These are phyloP conservation scores for Rosa rugosa DNA, from an alignment of 306 rosid species.

Conservation along the genomic window DNA sequence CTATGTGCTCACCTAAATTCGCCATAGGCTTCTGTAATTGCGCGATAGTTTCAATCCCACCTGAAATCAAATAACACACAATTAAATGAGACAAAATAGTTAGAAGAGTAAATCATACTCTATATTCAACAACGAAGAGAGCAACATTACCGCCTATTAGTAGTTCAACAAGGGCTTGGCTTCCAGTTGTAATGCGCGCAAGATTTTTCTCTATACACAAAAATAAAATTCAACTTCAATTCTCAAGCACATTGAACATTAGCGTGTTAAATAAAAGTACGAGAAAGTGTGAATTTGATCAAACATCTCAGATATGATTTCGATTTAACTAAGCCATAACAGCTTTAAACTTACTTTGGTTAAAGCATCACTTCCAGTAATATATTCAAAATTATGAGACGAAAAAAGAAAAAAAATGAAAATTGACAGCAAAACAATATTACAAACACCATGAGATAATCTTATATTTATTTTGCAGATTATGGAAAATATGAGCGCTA, in stretches of 20 bases:
- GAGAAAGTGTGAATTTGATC: too few species aligned
- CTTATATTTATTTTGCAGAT: slow-evolving; percentile 2
- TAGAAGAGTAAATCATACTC: too few species aligned
- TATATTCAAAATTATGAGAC: slow-evolving; percentile 65
- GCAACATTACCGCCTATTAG: slow-evolving; percentile 60
- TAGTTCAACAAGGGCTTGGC: slow-evolving; percentile 91
- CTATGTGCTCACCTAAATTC: too few species aligned
- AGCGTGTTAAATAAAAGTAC: too few species aligned
- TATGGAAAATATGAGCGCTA: slow-evolving; percentile 2
- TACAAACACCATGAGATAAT: neutral
- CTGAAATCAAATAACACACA: slow-evolving; percentile 31
- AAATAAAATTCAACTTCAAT: too few species aligned
- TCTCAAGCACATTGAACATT: too few species aligned
- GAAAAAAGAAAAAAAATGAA: neutral
- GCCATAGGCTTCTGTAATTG: too few species aligned
- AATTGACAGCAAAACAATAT: slow-evolving; percentile 1
- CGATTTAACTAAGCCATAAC: slow-evolving; percentile 7
- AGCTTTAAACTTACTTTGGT: slow-evolving; percentile 41
- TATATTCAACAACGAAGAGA: slow-evolving; percentile 12
- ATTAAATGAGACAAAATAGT: too few species aligned
- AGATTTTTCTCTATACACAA: slow-evolving; percentile 57
- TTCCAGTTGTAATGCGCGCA: slow-evolving; percentile 83
- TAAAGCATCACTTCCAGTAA: slow-evolving; percentile 85
- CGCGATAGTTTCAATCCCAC: slow-evolving; percentile 69
- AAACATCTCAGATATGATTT: too few species aligned